phyloP scores from a whole-genome alignment of 2,329 filamentous ascomycete genomes.

The Alternaria arborescens region DNA sequence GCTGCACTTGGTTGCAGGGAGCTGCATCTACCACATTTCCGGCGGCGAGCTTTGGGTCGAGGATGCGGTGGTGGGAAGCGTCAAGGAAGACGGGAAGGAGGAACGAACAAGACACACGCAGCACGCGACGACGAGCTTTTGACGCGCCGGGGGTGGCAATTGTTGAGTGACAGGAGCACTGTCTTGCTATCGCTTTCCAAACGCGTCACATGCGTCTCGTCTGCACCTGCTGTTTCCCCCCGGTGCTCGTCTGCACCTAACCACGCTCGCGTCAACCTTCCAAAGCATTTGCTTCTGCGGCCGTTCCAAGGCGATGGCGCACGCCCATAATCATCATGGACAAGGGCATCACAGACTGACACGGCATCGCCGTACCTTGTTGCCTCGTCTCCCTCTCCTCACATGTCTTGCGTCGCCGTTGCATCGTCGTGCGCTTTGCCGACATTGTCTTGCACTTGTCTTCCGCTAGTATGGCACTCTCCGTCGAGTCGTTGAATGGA shows the following conservation, averaged over 20 bases:
- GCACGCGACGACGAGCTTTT: not conserved
- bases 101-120: not conserved
- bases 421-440: slow-evolving; percentile 9
- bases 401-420: slow-evolving; percentile 8
- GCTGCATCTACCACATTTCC: slow-evolving; percentile 4
- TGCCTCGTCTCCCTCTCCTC: slow-evolving; percentile 4
- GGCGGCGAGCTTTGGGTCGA: not conserved
- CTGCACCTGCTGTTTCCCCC: slow-evolving; percentile 14
- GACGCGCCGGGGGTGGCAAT: not conserved
- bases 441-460: slow-evolving; percentile 7
- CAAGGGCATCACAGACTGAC: slow-evolving; percentile 19
- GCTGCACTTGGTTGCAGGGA: slow-evolving; percentile 11
- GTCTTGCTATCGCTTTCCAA: slow-evolving; percentile 8
- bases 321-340: slow-evolving; percentile 11
- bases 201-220: slow-evolving; percentile 13
- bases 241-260: slow-evolving; percentile 14
- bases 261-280: slow-evolving; percentile 20
- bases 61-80: not conserved
- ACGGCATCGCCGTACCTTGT: slow-evolving; percentile 3
- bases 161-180: slow-evolving; percentile 6
- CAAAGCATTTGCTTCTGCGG: slow-evolving; percentile 8
- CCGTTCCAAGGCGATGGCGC: slow-evolving; percentile 11
- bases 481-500: slow-evolving; percentile 69
- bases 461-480: slow-evolving; percentile 64
- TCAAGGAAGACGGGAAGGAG: not conserved